phyloP scores from a whole-genome alignment of 495 filamentous ascomycete species.

The Tuber umbilicatum region DNA sequence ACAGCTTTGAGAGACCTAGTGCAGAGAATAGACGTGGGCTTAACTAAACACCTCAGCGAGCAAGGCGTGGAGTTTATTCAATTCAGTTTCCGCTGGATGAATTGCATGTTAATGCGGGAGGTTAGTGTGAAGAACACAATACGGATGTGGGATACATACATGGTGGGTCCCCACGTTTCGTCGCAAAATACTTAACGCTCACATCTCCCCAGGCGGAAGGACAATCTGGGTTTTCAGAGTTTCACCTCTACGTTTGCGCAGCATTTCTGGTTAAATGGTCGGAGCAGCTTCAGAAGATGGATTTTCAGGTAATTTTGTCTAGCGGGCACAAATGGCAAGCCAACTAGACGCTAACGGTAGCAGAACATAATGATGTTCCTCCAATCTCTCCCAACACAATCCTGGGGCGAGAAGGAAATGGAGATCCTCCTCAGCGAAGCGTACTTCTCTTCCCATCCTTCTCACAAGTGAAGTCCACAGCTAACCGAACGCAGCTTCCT shows the following conservation, averaged over 20 bases:
- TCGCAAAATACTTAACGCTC: background rate
- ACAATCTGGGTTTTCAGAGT: slow-evolving; percentile 85
- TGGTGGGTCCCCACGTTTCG: slow-evolving; percentile 53
- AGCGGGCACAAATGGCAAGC: slow-evolving; percentile 1
- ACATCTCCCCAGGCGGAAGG: slow-evolving; percentile 69
- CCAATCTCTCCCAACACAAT: slow-evolving; percentile 85
- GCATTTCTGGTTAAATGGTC: slow-evolving; percentile 99
- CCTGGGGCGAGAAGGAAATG: slow-evolving; percentile 97
- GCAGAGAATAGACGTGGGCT: slow-evolving; percentile 72
- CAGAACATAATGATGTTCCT: slow-evolving; percentile 99
- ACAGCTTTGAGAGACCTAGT: slow-evolving; percentile 79
- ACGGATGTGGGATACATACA: slow-evolving; percentile 98
- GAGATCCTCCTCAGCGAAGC: slow-evolving; percentile 86
- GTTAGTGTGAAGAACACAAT: slow-evolving; percentile 93
- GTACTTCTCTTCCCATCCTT: slow-evolving; percentile 44
- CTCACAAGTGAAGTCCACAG: slow-evolving; percentile 5
- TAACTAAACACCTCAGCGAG: slow-evolving; percentile 80
- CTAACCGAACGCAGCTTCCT: slow-evolving; percentile 29
- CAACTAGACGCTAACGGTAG: background rate
- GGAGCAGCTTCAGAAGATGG: slow-evolving; percentile 89
- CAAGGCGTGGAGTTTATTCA: slow-evolving; percentile 98
- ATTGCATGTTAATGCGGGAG: slow-evolving; percentile 95
- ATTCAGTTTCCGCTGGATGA: slow-evolving; percentile 99
- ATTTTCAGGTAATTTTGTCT: slow-evolving; percentile 58
- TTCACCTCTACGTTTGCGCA: slow-evolving; percentile 96